phyloP scores from a whole-genome alignment of 192 early-diverging fungal genomes.

The Funneliformis mosseae region DNA sequence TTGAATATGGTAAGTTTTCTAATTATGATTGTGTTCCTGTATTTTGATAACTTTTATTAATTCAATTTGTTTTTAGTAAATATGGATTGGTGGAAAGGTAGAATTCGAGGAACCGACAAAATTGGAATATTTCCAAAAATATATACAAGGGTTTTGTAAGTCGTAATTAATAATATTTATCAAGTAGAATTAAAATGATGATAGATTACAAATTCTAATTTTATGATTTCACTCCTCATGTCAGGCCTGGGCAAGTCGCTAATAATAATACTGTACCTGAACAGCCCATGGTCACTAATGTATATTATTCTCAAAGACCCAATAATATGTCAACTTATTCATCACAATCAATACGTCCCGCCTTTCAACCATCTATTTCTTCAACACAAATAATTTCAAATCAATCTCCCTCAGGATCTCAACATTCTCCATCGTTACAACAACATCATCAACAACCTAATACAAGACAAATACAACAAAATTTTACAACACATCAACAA shows the following conservation, averaged over 20 bases:
- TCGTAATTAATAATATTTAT: background rate
- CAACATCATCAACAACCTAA: background rate
- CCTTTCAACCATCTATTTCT: background rate
- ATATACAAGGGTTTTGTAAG: slow-evolving; percentile 9
- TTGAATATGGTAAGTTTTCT: slow-evolving; percentile 8
- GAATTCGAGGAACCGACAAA: background rate
- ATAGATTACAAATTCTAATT: background rate
- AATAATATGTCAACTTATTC: background rate
- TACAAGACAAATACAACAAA: background rate
- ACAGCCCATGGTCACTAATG: background rate
- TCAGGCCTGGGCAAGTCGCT: background rate
- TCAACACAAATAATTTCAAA: too few relatives aligned
- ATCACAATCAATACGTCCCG: background rate
- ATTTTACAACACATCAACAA: background rate
- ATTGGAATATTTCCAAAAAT: slow-evolving; percentile 22
- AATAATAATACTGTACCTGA: background rate
- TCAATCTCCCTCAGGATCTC: background rate
- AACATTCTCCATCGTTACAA: background rate
- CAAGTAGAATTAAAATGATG: background rate
- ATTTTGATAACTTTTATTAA: background rate
- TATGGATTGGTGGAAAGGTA: slow-evolving; percentile 10
- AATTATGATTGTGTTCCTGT: background rate
- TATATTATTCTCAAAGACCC: background rate
- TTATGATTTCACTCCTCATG: background rate
- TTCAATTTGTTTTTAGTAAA: background rate